Evolutionary conservation across 352 stramenopile species (phyloP), one percentile per base, ranked within the genome.

Genomic region (Pythium angustatum): DNA sequence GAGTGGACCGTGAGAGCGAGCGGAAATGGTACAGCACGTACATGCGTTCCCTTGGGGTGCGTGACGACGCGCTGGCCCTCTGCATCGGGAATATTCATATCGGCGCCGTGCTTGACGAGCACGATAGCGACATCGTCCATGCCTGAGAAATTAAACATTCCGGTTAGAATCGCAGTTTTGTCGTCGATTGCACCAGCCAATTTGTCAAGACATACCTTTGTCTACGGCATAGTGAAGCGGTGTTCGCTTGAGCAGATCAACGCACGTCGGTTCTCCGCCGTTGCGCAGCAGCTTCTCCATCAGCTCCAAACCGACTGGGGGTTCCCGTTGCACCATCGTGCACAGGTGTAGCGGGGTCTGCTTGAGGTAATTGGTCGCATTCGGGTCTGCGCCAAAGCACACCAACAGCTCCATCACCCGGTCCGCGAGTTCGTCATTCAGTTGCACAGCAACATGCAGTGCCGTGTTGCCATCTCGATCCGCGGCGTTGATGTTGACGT

Each of bases 151-250:
- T 48, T 58, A 10, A 30, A 24, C 19, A 40, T 5, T 34, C 7
- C 17, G 30, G 17, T 58, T 14, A 58, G 45, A n/a, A n/a, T n/a
- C n/a, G n/a, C n/a, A n/a, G n/a, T n/a, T n/a, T n/a, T n/a, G n/a
- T n/a, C n/a, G 19, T 24, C n/a, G 38, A 44, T 22, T 22, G 38
- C 19, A 51, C 38, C 28, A 26, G 19, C n/a, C n/a, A 45, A n/a
- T n/a, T n/a, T n/a, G n/a, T n/a, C n/a, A n/a, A n/a, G 15, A 41
- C 68, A 3, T 51, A 91, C 84, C 83, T 79, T 87, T 88, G 41
- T 91, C 84, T 51, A 88, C 81, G 34, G 79, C 87, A 52, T 92
- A 90, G 34, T 92, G 83, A 19, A 94, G 50, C 9, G 85, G 77
- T 11, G 83, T 90, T 38, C 84, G 84, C 75, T 90, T 91, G n/a